Base-by-base conservation (phyloP, 2,329 filamentous ascomycete species). In the Catunica adiposa region DNA sequence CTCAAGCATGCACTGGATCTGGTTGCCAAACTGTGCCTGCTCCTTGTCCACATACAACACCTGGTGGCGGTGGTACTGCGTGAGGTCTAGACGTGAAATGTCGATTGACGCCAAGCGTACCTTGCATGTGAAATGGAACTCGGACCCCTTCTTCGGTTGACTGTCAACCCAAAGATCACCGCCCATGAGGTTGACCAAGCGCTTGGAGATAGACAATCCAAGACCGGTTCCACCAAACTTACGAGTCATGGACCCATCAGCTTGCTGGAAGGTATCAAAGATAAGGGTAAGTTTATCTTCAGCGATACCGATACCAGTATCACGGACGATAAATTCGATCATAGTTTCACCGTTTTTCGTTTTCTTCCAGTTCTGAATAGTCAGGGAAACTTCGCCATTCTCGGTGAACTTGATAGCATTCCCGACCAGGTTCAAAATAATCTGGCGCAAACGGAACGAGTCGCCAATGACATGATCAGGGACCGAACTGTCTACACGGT, bases 351-450 rank as follows among this genome's bases (percentile, higher is more conserved):
- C 48, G 67, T 96, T 86, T 62, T 85, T 83, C 9, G 76, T 73
- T 64, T 79, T 75, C 8, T 34, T 23, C 0, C 37, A 31, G 23
- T 55, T 58, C 62, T 83, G 82, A 62, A 97, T 96, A n/a, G 85
- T 89, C 54, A 97, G 80, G 67, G 89, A 94, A 63, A 98, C 92
- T 67, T 95, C 89, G 59, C 92, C 92, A 63, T 94, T 84, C 68
- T 97, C 90, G 2, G 92, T 97, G 68, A 98, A 98, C 67, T 98
- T 98, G 75, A 98, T 96, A 56, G 92, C 90, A 64, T 98, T 98
- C 65, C 92, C 92, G 55, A 97, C 90, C 56, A 98, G 74, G 69
- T 98, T 98, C 57, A 97, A 78, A 60, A 97, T 96, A 63, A 98
- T 94, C 70, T 98, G 92, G 60, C 90, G 82, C 56, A 97, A 73